These are phyloP conservation scores for Chlorella vulgaris DNA, from an alignment of 139 green algal genomes.

Conservation along the genomic window DNA sequence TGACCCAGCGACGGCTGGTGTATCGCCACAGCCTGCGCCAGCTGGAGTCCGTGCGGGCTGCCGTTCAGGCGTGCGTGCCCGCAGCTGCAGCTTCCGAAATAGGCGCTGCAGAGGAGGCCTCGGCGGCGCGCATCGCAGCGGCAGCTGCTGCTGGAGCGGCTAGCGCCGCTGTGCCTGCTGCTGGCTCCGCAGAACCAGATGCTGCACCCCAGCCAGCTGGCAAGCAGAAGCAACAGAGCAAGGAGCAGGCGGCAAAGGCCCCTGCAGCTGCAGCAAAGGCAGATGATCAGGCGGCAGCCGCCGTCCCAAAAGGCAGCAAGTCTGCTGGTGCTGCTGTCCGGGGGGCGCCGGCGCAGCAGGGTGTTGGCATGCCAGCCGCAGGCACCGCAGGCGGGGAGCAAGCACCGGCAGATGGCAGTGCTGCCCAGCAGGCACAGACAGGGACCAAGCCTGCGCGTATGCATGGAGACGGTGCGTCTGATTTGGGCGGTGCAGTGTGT, in stretches of 20 bases:
- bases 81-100: neutral
- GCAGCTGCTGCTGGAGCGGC: neutral
- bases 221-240: neutral
- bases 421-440: too few relatives aligned
- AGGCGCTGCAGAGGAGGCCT: slow-evolving; percentile 9
- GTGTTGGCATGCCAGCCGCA: too few relatives aligned
- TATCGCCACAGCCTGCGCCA: slow-evolving; percentile 74
- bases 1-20: slow-evolving; percentile 54
- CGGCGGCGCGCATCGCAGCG: neutral
- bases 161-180: neutral
- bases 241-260: neutral
- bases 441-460: too few relatives aligned
- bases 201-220: too few relatives aligned
- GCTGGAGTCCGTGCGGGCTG: slow-evolving; percentile 38
- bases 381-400: too few relatives aligned
- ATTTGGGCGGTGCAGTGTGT: too few relatives aligned
- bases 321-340: too few relatives aligned
- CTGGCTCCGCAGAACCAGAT: neutral
- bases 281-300: neutral
- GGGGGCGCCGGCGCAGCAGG: too few relatives aligned
- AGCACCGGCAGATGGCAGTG: too few relatives aligned
- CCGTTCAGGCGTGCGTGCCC: slow-evolving; percentile 8
- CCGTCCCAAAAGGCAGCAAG: too few relatives aligned
- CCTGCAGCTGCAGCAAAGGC: neutral
- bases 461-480: too few relatives aligned